Base-by-base conservation (phyloP, 1,284 basidiomycete species). In the Coniferiporia sulphurascens region DNA sequence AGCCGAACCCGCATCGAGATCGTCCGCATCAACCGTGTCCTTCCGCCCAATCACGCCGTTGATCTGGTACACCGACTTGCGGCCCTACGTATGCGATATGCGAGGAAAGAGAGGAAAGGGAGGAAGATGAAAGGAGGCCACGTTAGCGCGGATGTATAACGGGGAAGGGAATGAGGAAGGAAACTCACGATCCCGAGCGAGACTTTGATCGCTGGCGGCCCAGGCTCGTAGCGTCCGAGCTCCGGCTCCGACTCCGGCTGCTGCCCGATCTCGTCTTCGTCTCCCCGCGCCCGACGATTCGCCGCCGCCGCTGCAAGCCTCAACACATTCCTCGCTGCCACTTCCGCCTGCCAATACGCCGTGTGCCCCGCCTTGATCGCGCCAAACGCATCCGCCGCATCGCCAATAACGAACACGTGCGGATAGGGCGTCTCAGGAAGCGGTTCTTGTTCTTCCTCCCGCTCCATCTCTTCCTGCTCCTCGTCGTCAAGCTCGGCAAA, bases 301-400 rank as follows among this genome's bases (percentile, higher is more conserved):
- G 19, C 13, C 64, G 1, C 64, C 61, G 12, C 58, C 63, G 54
- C 70, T 36, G 81, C 74, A 15, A 85, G 75, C 56, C 68, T 70
- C 4, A 85, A 45, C 38, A 85, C 74, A 62, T 86, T 86, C 17
- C 72, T 66, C 17, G 78, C 82, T 1, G 84, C 84, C 8, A 83
- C 71, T 57, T 79, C 78, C 34, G 77, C 82, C 72, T 86, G 84
- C 60, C 74, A 79, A 67, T 82, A 85, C 1, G 87, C 86, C 35
- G 80, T 87, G 69, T 91, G 86, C 0, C 89, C 87, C 4, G 87
- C 86, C 55, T 85, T 82, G 54, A 85, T 80, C 0, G 85, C 86
- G 3, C 84, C 85, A 74, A 75, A 91, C 2, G 85, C 83, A 65
- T 87, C 85, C 1, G 86, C 86, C 3, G 83, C 78, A 62, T 90